phyloP scores from a whole-genome alignment of 164 flowering plant species.

The Warburgia ugandensis region DNA sequence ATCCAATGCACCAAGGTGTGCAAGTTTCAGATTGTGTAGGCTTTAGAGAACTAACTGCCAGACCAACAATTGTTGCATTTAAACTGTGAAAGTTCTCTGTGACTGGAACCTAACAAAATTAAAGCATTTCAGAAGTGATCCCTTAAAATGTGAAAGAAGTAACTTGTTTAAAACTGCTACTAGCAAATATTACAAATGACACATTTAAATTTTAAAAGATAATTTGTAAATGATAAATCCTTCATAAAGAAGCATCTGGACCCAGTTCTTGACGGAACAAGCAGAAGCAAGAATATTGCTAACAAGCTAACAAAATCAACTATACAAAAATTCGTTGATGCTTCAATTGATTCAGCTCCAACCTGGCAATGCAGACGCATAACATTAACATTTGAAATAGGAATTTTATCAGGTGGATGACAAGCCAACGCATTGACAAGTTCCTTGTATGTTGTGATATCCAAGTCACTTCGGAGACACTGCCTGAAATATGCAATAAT shows the following conservation, averaged over 20 bases:
- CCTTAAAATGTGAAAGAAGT: no score
- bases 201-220: no score
- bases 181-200: no score
- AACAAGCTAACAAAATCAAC: no score
- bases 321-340: no score
- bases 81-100: slow-evolving; percentile 63
- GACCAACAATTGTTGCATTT: slow-evolving; percentile 87
- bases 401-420: slow-evolving; percentile 79
- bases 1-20: slow-evolving; percentile 61
- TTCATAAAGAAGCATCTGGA: no score
- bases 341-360: no score
- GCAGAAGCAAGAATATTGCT: no score
- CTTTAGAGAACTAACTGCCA: slow-evolving; percentile 49
- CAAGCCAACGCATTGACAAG: slow-evolving; percentile 77
- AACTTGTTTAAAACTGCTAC: no score
- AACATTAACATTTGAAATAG: slow-evolving; percentile 57
- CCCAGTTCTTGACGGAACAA: no score
- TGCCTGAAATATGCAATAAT: slow-evolving; percentile 84
- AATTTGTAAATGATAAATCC: no score
- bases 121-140: no score
- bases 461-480: slow-evolving; percentile 53
- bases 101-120: slow-evolving; percentile 73
- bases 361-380: slow-evolving; percentile 82
- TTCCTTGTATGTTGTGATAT: slow-evolving; percentile 57
- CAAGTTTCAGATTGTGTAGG: slow-evolving; percentile 32